Evolutionary conservation across 768 basidiomycete genomes (phyloP), one percentile per base, ranked within the genome.

Genomic region (Panus rudis): DNA sequence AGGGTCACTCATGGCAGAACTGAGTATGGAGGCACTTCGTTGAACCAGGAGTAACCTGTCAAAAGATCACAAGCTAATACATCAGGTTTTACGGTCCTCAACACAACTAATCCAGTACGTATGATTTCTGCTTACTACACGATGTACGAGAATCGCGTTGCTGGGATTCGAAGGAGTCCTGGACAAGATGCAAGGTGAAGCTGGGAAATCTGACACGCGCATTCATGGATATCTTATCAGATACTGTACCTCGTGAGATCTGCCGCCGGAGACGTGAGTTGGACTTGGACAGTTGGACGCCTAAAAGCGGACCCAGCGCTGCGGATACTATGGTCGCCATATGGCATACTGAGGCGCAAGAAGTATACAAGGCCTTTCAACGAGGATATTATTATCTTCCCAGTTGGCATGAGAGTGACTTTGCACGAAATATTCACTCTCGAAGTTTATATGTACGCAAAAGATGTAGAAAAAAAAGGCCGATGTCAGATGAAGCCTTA

Each of bases 21-120:
- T n/a, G n/a, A n/a, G n/a, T n/a, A n/a, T n/a, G n/a, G n/a, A n/a
- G n/a, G n/a, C n/a, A n/a, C n/a, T n/a, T n/a, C n/a, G n/a, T n/a
- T n/a, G n/a, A n/a, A 39, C 17, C 38, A 60, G 53, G 23, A 75
- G 63, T 14, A 62, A 54, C 34, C 60, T 57, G 30, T 47, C 37
- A 67, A 41, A 45, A 51, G 56, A 42, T 54, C 52, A 25, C 57
- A 46, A 47, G 23, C 39, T 44, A 28, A 37, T 34, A 26, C 42
- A 33, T 39, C 37, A 39, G 41, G 28, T 16, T 14, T 16, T 17
- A 22, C 34, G 26, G 21, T 37, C 37, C 30, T 16, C 43, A n/a
- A 7, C n/a, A 5, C 22, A 22, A n/a, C 11, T 32, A 27, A 27
- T 17, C 16, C 25, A 13, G 43, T 11, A 11, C 17, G 20, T 11